Base-by-base conservation (phyloP, 2,329 filamentous ascomycete genomes). In the Sclerotinia trifoliorum region DNA sequence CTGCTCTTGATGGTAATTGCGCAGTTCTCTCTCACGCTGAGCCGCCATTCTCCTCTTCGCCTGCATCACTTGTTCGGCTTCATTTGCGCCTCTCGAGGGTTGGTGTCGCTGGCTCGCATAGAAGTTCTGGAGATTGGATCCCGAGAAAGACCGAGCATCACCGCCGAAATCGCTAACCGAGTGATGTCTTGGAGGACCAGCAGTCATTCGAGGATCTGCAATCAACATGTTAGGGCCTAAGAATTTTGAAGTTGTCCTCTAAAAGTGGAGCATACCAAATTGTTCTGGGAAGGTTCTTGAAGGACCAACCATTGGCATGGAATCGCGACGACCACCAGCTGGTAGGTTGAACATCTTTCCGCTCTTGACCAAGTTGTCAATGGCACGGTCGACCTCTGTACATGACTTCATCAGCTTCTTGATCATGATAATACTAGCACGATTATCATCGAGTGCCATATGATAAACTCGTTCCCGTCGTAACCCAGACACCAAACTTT, bases 1-100 rank as follows among this genome's bases (percentile, higher is more conserved):
- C 88, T 99, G 95, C 88, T 99, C 95, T 83, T 97, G 96, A 84
- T 99, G 95, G 83, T 98, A 97, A 83, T 98, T 99, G 82, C 95
- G 93, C 81, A 99, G 90, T 85, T 99, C 95, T 82, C 94, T 92
- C 86, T 99, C 95, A 82, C 95, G 92, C 84, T 98, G 95, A 80
- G 95, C 95, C 78, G 95, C 95, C 92, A 98, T 96, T 85, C 94
- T 91, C 84, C 95, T 93, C 87, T 98, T 98, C 77, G 93, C 94
- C 88, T 98, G 95, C 86, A 97, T 92, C 88, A 97, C 93, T 83
- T 97, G 94, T 83, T 98, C 95, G 80, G 93, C 92, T 84, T 98
- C 95, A 84, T 86, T 89, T 78, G 87, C 87, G 86, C 94, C 82
- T 86, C 93, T 82, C 84, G 93, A 84, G 84, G 87, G 88, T 82